Evolutionary conservation across 106 monocot genomes (phyloP).

Genomic region (Dendrobium catenatum): DNA sequence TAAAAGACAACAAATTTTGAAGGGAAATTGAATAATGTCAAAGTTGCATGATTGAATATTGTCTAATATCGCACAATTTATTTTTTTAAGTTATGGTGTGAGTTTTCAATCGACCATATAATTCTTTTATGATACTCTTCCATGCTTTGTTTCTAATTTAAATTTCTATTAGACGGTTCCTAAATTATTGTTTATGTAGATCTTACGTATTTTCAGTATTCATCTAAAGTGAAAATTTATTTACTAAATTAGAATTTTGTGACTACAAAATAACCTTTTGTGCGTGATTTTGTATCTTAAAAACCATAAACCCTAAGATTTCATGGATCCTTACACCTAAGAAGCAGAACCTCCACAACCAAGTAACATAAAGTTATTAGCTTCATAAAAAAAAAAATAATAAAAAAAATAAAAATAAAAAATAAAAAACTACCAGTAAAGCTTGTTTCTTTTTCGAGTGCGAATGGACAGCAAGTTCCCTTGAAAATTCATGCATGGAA

Average conservation of each 20-base stretch:
- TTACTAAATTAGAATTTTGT: background rate
- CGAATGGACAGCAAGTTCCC: slow-evolving; percentile 88
- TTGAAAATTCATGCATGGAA: slow-evolving; percentile 69
- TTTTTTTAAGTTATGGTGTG: background rate
- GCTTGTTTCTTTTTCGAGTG: slow-evolving; percentile 87
- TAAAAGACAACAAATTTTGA: background rate
- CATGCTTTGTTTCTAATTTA: too few species aligned
- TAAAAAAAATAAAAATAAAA: too few species aligned
- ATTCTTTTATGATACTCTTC: background rate
- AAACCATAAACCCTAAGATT: background rate
- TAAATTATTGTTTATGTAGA: background rate
- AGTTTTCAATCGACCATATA: background rate
- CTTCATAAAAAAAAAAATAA: background rate
- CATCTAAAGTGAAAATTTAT: background rate
- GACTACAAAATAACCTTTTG: background rate
- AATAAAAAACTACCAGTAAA: slow-evolving; percentile 44
- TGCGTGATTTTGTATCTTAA: background rate
- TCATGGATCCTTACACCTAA: background rate
- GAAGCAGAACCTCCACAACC: background rate
- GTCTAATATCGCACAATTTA: background rate
- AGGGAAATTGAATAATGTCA: background rate
- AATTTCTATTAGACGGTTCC: background rate
- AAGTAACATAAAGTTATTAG: background rate
- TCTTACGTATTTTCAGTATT: background rate
- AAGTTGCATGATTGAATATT: background rate